Conservation (phyloP, 192 early-diverging fungal species). For the Rhizoclosmatium sp. region DNA sequence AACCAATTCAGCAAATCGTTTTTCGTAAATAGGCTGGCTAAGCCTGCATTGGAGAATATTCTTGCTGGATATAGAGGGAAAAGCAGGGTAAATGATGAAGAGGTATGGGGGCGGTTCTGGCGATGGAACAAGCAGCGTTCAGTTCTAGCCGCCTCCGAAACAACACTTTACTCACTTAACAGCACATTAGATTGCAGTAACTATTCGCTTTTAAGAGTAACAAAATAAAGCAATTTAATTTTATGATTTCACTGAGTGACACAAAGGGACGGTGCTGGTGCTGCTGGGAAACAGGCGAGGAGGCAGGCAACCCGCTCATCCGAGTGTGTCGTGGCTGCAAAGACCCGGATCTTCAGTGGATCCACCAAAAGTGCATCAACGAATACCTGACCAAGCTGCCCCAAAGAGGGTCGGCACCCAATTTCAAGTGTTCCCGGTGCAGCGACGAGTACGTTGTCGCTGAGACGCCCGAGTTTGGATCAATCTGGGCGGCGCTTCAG, state of each 20-base stretch:
- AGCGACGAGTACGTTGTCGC: constrained; percentile 40
- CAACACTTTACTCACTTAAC: too few relatives aligned
- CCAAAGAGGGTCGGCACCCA: constrained; percentile 4
- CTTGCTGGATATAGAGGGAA: too few relatives aligned
- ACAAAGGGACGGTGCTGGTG: constrained; percentile 47
- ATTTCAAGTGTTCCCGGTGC: constrained; percentile 53
- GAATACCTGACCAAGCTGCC: constrained; percentile 51
- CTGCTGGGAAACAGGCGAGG: constrained; percentile 45
- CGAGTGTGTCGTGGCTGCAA: constrained; percentile 60
- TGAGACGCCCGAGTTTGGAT: background rate
- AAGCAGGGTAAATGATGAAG: too few relatives aligned
- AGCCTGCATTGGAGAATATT: too few relatives aligned
- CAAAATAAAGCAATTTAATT: too few relatives aligned
- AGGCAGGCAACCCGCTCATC: constrained; percentile 49
- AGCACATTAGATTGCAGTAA: too few relatives aligned
- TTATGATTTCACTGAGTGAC: background rate
- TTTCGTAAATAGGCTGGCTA: too few relatives aligned
- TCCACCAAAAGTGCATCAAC: constrained; percentile 61
- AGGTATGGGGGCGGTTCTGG: too few relatives aligned
- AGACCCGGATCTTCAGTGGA: constrained; percentile 61
- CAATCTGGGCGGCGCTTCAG: background rate
- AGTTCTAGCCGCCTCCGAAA: too few relatives aligned
- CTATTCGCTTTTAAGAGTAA: too few relatives aligned
- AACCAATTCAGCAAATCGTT: too few relatives aligned
- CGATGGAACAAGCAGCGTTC: too few relatives aligned